A percentile compares a stretch with the other conserved stretches of the same genome.
Evolutionary conservation across 1,139 yeast genomes (phyloP).

Genomic region (Protomyces inouyei): DNA sequence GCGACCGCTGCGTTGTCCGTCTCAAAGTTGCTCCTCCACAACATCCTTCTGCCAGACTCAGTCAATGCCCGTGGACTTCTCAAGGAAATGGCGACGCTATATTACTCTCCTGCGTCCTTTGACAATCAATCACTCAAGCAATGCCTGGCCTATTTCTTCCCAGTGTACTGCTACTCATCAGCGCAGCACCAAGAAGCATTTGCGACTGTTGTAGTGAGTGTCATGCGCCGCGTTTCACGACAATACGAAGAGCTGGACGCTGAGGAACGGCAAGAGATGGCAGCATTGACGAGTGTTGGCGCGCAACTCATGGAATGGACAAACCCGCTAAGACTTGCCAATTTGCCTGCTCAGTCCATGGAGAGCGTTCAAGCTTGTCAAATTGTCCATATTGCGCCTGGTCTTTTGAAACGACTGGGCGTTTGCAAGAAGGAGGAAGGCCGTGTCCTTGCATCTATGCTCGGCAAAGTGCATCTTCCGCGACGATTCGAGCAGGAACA

Average conservation of each 20-base stretch:
- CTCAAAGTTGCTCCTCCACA: conserved; percentile 76
- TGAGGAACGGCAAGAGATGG: conserved; percentile 40
- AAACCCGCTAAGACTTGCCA: conserved; percentile 60
- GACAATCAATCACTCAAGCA: conserved; percentile 68
- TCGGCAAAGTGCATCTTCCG: conserved; percentile 48
- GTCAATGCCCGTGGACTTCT: conserved; percentile 50
- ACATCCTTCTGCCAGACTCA: conserved; percentile 47
- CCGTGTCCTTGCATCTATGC: conserved; percentile 52
- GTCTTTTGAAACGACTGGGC: conserved; percentile 43
- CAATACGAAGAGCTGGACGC: conserved; percentile 43
- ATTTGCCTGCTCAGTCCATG: conserved; percentile 42
- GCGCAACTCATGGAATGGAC: conserved; percentile 84
- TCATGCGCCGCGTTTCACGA: conserved; percentile 54
- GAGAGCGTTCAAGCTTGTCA: conserved; percentile 47
- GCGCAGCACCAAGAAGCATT: conserved; percentile 65
- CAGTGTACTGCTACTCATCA: conserved; percentile 83
- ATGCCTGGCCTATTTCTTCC: conserved; percentile 80
- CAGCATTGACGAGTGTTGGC: conserved; percentile 56
- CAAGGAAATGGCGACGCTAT: conserved; percentile 65
- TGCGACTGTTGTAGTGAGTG: conserved; percentile 61
- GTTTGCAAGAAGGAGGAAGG: conserved; percentile 53
- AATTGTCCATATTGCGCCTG: conserved; percentile 49
- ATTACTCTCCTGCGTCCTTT: conserved; percentile 64
- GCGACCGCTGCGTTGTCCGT: conserved; percentile 82
- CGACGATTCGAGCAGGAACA: not conserved